phyloP scores from a whole-genome alignment of 768 basidiomycete genomes.

The Paxillus involutus region DNA sequence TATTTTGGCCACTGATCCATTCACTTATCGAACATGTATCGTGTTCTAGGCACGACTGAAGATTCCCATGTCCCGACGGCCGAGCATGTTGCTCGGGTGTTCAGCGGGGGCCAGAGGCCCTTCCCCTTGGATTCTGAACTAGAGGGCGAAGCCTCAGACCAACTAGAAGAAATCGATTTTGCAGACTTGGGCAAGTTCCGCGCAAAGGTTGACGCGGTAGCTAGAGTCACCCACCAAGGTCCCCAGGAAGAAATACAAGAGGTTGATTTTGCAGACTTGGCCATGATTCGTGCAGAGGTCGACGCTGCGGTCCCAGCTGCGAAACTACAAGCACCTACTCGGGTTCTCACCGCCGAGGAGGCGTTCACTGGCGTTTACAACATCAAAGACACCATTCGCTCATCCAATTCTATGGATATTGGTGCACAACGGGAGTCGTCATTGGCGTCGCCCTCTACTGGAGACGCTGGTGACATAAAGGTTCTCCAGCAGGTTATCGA shows the following conservation, averaged over 20 bases:
- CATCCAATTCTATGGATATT: neutral
- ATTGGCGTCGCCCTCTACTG: neutral
- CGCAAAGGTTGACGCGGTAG: constrained; percentile 37
- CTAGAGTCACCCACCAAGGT: neutral
- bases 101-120: constrained; percentile 40
- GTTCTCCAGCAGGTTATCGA: constrained; percentile 8
- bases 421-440: neutral
- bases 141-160: constrained; percentile 31
- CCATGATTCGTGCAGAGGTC: constrained; percentile 40
- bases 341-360: constrained; percentile 32
- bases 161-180: constrained; percentile 65
- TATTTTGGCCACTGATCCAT: neutral
- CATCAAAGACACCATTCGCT: neutral
- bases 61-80: constrained; percentile 68
- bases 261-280: constrained; percentile 65
- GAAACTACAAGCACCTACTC: neutral
- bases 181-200: constrained; percentile 53
- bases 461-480: neutral
- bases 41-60: constrained; percentile 36
- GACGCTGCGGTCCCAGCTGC: constrained; percentile 23
- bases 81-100: constrained; percentile 62
- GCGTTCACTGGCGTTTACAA: constrained; percentile 39
- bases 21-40: constrained; percentile 1
- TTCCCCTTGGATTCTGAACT: constrained; percentile 25
- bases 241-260: constrained; percentile 40